phyloP scores from a whole-genome alignment of 1,284 basidiomycete genomes.

The Salmacisia buchloeana region DNA sequence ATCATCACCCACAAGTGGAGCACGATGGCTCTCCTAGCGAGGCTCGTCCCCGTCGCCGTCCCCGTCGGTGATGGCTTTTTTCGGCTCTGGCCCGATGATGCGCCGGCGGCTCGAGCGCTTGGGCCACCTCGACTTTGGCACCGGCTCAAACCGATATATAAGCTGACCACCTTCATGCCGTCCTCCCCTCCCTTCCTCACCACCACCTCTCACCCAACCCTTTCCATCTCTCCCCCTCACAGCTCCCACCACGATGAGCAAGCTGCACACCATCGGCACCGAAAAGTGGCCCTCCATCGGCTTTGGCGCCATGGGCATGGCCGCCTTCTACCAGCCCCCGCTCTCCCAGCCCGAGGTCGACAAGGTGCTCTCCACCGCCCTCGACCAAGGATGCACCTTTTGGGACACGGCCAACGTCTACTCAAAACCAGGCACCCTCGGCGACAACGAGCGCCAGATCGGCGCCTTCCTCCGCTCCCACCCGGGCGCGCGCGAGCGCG shows the following conservation, averaged over 20 bases:
- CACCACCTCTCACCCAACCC: too few relatives aligned
- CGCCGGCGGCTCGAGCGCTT: too few relatives aligned
- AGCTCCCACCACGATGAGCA: not conserved
- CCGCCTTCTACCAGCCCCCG: constrained; percentile 27
- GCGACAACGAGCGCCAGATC: constrained; percentile 52
- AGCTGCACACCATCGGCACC: constrained; percentile 20
- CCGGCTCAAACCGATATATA: too few relatives aligned
- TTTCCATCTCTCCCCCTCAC: too few relatives aligned
- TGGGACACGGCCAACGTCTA: constrained; percentile 35
- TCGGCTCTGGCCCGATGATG: too few relatives aligned
- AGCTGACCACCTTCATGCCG: too few relatives aligned
- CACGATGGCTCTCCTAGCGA: too few relatives aligned
- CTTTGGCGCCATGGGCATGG: constrained; percentile 28
- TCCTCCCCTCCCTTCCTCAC: too few relatives aligned
- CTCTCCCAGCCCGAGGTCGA: constrained; percentile 18
- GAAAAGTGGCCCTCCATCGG: constrained; percentile 24
- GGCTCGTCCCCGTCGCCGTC: too few relatives aligned
- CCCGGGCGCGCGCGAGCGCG: constrained; percentile 42
- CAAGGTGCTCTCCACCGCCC: constrained; percentile 17
- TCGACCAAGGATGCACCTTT: constrained; percentile 22
- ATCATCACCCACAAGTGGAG: too few relatives aligned
- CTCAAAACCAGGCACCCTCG: constrained; percentile 22
- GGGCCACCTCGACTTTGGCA: too few relatives aligned
- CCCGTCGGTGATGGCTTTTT: too few relatives aligned
- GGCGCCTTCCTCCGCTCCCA: constrained; percentile 48